Percentiles rank a stretch among this genome's conserved stretches.
Evolutionary conservation across 1,139 yeast genomes (phyloP).

Genomic region (Debaryomyces subglobosus): DNA sequence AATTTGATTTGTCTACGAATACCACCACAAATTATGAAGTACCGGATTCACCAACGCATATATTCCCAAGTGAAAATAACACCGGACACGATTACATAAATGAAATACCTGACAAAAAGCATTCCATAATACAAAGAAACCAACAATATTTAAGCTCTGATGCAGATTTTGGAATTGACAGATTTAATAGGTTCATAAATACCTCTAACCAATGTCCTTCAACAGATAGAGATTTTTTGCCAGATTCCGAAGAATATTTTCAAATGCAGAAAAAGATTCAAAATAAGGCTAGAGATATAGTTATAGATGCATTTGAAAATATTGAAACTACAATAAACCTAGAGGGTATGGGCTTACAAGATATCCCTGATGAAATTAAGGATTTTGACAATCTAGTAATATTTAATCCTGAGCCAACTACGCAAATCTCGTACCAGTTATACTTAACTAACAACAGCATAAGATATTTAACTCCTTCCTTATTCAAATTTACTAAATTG

Average conservation of each 20-base stretch:
- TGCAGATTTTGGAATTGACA: conserved; percentile 51
- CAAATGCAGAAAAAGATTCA: conserved; percentile 16
- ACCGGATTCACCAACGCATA: conserved; percentile 31
- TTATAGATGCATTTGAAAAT: conserved; percentile 46
- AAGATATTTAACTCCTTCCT: conserved; percentile 35
- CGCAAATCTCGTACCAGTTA: conserved; percentile 36
- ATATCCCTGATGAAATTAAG: conserved; percentile 48
- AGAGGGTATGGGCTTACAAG: conserved; percentile 40
- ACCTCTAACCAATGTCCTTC: conserved; percentile 35
- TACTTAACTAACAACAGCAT: conserved; percentile 43
- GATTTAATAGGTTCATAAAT: conserved; percentile 43
- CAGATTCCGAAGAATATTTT: conserved; percentile 15
- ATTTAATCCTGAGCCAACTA: conserved; percentile 28
- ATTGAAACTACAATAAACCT: conserved; percentile 36
- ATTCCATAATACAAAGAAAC: neutral
- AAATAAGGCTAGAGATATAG: conserved; percentile 34
- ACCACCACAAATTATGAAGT: conserved; percentile 21
- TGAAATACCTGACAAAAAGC: neutral
- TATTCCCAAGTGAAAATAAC: conserved; percentile 5
- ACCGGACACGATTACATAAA: conserved; percentile 13
- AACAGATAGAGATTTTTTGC: conserved; percentile 24
- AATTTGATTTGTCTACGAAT: conserved; percentile 29
- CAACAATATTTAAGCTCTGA: conserved; percentile 36
- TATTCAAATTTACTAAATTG: conserved; percentile 45
- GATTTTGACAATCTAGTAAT: conserved; percentile 48